Percentiles rank a stretch among this genome's conserved stretches.
Conservation (phyloP, 2,329 filamentous ascomycete genomes). For the Fusarium anthophilum region DNA sequence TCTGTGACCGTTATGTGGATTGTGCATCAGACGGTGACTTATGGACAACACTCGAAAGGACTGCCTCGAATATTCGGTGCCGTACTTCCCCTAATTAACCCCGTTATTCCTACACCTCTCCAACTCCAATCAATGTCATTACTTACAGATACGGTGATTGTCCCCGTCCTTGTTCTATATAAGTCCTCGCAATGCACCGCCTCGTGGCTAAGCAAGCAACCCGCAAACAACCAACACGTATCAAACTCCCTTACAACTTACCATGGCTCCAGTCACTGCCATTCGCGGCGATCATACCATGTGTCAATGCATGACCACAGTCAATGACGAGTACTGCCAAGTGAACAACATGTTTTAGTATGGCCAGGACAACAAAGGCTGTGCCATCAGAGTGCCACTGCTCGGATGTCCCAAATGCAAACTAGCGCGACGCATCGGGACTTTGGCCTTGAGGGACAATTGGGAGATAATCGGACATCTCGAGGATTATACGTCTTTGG, state of each 20-base stretch:
- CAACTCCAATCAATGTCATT: accelerated
- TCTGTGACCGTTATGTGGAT: background rate
- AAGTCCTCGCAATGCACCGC: background rate
- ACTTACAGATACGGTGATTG: accelerated
- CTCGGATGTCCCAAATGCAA: background rate
- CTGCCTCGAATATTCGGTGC: background rate
- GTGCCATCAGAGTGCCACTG: background rate
- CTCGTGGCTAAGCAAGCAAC: accelerated
- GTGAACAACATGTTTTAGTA: background rate
- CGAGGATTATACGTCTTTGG: background rate
- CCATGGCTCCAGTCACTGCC: background rate
- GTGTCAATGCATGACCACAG: background rate
- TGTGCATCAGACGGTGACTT: background rate
- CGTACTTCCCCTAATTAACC: accelerated
- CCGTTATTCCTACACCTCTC: accelerated
- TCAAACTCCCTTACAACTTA: background rate
- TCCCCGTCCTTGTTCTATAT: background rate
- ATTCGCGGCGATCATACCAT: background rate
- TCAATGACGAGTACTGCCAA: background rate
- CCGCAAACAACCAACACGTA: background rate
- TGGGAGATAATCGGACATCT: background rate
- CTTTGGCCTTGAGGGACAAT: background rate
- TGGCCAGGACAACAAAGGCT: background rate
- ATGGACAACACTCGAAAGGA: background rate
- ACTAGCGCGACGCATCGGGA: accelerated